phyloP scores from a whole-genome alignment of 148 eudicot species.

The Amaranthus hypochondriacus region DNA sequence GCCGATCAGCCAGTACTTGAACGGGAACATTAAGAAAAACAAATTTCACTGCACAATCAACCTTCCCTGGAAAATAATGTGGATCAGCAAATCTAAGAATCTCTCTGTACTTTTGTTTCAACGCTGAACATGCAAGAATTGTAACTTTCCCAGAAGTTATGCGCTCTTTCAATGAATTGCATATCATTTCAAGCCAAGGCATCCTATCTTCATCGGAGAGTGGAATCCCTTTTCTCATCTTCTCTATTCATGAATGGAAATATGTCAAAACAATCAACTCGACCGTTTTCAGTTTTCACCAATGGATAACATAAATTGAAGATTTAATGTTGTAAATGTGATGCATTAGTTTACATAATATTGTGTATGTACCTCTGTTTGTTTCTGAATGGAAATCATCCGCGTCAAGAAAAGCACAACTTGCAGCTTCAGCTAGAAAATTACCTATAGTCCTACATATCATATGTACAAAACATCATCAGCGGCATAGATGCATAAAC shows the following conservation, averaged over 20 bases:
- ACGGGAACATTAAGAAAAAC: constrained; percentile 56
- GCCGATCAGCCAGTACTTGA: constrained; percentile 58
- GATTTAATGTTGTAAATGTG: neutral
- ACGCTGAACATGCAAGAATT: constrained; percentile 86
- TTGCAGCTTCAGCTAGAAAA: constrained; percentile 53
- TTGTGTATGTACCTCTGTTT: constrained; percentile 60
- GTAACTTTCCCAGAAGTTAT: constrained; percentile 35
- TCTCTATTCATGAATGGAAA: constrained; percentile 41
- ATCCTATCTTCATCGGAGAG: constrained; percentile 74
- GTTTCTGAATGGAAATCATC: constrained; percentile 87
- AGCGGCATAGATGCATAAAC: neutral
- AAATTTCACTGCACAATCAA: constrained; percentile 44
- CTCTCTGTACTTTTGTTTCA: constrained; percentile 63
- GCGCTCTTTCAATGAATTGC: constrained; percentile 38
- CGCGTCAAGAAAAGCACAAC: constrained; percentile 71
- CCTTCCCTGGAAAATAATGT: constrained; percentile 28
- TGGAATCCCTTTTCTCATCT: constrained; percentile 87
- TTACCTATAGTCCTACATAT: constrained; percentile 67
- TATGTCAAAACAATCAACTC: constrained; percentile 11
- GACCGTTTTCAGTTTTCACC: neutral
- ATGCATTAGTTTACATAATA: neutral
- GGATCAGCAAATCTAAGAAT: constrained; percentile 63
- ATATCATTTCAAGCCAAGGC: constrained; percentile 77
- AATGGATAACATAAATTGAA: neutral
- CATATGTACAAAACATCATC: neutral